phyloP scores from a whole-genome alignment of 495 filamentous ascomycete genomes.

The Trichoderma gamsii region DNA sequence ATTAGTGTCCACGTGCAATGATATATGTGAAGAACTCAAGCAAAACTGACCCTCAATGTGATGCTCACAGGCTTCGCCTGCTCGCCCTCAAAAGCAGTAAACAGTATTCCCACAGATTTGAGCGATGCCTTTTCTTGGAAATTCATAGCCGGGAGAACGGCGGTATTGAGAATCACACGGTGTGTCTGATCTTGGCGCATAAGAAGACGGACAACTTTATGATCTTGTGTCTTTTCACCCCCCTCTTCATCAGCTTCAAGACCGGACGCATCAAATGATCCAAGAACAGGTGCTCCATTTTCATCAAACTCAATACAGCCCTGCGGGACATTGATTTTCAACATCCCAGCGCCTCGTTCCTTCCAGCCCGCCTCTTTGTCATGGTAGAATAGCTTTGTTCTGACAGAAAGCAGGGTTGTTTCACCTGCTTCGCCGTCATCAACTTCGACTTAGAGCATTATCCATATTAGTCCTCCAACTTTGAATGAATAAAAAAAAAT shows the following conservation, averaged over 20 bases:
- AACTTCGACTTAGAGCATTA: slow-evolving; percentile 32
- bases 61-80: slow-evolving; percentile 51
- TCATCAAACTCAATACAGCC: slow-evolving; percentile 43
- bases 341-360: slow-evolving; percentile 73
- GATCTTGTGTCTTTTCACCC: neutral
- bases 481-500: neutral
- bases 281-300: slow-evolving; percentile 33
- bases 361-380: slow-evolving; percentile 56
- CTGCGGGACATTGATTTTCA: slow-evolving; percentile 74
- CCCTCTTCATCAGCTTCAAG: slow-evolving; percentile 35
- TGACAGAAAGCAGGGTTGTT: slow-evolving; percentile 56
- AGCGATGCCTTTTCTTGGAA: slow-evolving; percentile 62
- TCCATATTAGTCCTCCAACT: slow-evolving; percentile 23
- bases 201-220: slow-evolving; percentile 59
- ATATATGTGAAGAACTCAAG: neutral
- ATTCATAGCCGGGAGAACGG: slow-evolving; percentile 64
- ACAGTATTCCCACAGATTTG: slow-evolving; percentile 48
- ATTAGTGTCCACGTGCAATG: slow-evolving; percentile 15
- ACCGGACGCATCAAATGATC: slow-evolving; percentile 44
- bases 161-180: slow-evolving; percentile 81
- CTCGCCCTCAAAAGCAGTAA: slow-evolving; percentile 55
- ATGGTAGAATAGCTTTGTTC: slow-evolving; percentile 72
- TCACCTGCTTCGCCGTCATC: slow-evolving; percentile 72
- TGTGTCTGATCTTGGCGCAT: slow-evolving; percentile 82
- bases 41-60: slow-evolving; percentile 61